A percentile compares a stretch with the other conserved stretches of the same genome.
These are phyloP conservation scores for Entoloma clypeatum DNA, from an alignment of 1,284 basidiomycete species.

Conservation along the genomic window DNA sequence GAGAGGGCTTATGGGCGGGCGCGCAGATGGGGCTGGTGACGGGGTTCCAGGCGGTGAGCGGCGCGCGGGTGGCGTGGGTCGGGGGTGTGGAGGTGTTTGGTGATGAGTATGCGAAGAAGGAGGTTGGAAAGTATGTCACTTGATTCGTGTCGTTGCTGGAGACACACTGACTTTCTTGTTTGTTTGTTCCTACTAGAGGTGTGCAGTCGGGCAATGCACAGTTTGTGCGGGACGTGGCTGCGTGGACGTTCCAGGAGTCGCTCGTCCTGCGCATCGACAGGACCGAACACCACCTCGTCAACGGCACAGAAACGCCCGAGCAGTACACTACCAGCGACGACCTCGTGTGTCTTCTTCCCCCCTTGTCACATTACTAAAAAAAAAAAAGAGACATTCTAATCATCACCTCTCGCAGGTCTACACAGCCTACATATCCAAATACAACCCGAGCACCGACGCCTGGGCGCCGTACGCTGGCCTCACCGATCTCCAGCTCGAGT, in stretches of 20 bases:
- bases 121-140: conserved; percentile 58
- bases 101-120: conserved; percentile 63
- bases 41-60: conserved; percentile 84
- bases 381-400: too few relatives aligned
- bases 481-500: conserved; percentile 86
- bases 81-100: conserved; percentile 81
- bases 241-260: conserved; percentile 91
- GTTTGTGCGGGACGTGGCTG: conserved; percentile 71
- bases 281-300: conserved; percentile 70
- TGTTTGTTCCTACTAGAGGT: conserved; percentile 37
- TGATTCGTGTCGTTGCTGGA: too few relatives aligned
- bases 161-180: conserved; percentile 8
- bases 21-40: conserved; percentile 74
- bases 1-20: conserved; percentile 78
- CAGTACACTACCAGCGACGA: conserved; percentile 87
- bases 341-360: conserved; percentile 51
- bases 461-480: conserved; percentile 76
- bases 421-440: conserved; percentile 67
- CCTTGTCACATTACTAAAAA: too few relatives aligned
- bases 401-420: conserved; percentile 55
- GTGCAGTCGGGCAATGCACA: conserved; percentile 70
- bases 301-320: conserved; percentile 53
- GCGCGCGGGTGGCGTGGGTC: conserved; percentile 77
- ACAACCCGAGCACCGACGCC: conserved; percentile 45
- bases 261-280: conserved; percentile 77